phyloP scores from a whole-genome alignment of 164 flowering plant species.

The Annona squamosa region DNA sequence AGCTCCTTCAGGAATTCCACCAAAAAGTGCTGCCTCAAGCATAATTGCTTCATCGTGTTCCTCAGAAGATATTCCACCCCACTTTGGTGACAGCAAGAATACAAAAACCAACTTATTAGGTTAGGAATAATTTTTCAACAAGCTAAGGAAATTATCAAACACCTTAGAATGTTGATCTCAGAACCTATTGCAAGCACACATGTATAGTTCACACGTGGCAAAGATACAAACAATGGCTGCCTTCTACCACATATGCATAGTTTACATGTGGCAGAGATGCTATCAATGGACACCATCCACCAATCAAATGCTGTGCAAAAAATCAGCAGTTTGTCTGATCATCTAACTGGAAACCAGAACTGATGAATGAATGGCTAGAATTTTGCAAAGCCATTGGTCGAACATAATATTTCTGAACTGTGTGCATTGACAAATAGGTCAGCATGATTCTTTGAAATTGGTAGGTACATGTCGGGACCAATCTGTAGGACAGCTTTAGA shows the following conservation, averaged over 20 bases:
- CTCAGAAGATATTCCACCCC: conserved; percentile 94
- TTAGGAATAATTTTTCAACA: not conserved
- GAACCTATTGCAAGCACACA: not conserved
- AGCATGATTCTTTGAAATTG: not conserved
- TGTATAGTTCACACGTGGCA: not conserved
- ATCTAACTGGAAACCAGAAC: not conserved
- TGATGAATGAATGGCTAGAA: not conserved
- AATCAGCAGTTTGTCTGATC: not conserved
- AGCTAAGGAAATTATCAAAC: not conserved
- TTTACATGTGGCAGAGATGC: not conserved
- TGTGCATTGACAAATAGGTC: not conserved
- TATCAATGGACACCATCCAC: not conserved
- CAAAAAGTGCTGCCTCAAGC: conserved; percentile 99
- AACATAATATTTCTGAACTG: no score
- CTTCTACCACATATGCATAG: not conserved
- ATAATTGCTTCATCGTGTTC: conserved; percentile 99
- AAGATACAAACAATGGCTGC: not conserved
- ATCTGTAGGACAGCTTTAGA: not conserved
- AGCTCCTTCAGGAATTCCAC: conserved; percentile 75
- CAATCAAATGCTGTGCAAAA: not conserved
- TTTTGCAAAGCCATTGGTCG: not conserved
- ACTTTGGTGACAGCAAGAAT: conserved; percentile 33
- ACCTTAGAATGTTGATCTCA: not conserved
- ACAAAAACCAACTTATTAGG: conserved; percentile 1
- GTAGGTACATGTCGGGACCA: not conserved